A percentile compares a stretch with the other conserved stretches of the same genome.
phyloP scores from a whole-genome alignment of 75 land plant genomes.

The Cunninghamia lanceolata region DNA sequence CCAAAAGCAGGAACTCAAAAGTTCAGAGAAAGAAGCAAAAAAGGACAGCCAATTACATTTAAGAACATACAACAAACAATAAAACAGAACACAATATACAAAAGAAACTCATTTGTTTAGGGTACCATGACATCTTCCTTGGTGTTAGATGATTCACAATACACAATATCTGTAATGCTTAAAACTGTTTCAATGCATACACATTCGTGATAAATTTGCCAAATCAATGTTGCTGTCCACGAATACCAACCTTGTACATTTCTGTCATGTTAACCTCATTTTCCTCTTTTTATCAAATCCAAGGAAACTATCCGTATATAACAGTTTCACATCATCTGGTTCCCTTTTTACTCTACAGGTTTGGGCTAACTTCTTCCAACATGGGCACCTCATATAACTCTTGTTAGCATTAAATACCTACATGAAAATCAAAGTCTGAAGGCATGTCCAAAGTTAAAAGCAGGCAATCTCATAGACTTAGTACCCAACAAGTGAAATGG shows the following conservation, averaged over 20 bases:
- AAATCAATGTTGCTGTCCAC: background rate
- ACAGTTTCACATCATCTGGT: background rate
- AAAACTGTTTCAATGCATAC: background rate
- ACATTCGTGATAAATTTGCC: background rate
- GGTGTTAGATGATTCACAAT: background rate
- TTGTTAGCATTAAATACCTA: background rate
- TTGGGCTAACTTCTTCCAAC: background rate
- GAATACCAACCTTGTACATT: no score
- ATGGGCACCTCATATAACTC: background rate
- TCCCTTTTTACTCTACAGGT: background rate
- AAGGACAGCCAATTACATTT: background rate
- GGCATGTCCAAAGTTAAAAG: background rate
- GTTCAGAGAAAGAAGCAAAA: background rate
- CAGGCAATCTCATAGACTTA: background rate
- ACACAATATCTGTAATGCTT: background rate
- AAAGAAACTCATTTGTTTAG: background rate
- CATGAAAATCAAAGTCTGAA: background rate
- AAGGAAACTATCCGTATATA: background rate
- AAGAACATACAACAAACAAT: background rate
- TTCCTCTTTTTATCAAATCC: background rate
- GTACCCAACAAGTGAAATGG: background rate
- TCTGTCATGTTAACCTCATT: background rate
- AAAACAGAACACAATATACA: no score
- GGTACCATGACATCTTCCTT: background rate
- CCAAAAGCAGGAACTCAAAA: background rate